A percentile compares a stretch with the other conserved stretches of the same genome.
phyloP scores from a whole-genome alignment of 345 rosid genomes.

The Firmiana major region DNA sequence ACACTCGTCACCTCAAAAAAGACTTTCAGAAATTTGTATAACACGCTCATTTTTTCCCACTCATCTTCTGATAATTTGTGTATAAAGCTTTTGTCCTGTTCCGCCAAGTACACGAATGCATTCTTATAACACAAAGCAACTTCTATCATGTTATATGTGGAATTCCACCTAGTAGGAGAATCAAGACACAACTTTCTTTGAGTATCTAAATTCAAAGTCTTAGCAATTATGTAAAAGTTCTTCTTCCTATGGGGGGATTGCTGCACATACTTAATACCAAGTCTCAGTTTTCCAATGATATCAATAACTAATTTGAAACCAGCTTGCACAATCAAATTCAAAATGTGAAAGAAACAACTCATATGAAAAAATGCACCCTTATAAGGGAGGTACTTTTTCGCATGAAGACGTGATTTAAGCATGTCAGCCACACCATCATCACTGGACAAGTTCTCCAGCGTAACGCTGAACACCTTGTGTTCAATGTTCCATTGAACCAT shows the following conservation, averaged over 20 bases:
- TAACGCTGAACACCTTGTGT: constrained; percentile 26
- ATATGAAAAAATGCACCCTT: constrained; percentile 15
- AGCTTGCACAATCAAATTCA: constrained; percentile 23
- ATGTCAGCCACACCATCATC: constrained; percentile 21
- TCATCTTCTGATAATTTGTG: constrained; percentile 25
- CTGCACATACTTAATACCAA: constrained; percentile 26
- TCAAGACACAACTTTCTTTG: constrained; percentile 26
- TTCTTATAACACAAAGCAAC: constrained; percentile 17
- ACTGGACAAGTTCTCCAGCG: constrained; percentile 13
- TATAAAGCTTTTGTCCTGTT: constrained; percentile 21
- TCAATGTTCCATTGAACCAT: constrained; percentile 29
- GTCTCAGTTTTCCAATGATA: constrained; percentile 16
- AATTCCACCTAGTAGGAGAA: constrained; percentile 23
- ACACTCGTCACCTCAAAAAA: constrained; percentile 18
- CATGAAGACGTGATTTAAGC: constrained; percentile 21
- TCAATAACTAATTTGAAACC: constrained; percentile 21
- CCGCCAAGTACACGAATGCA: constrained; percentile 22
- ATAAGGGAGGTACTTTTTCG: constrained; percentile 20
- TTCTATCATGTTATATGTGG: constrained; percentile 26
- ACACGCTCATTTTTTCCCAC: constrained; percentile 19
- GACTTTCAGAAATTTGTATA: constrained; percentile 23
- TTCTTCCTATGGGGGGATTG: constrained; percentile 22
- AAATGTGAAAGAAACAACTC: constrained; percentile 21
- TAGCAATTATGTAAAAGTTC: constrained; percentile 19
- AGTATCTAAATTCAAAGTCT: constrained; percentile 20